Conservation (phyloP, 192 early-diverging fungal species). For the Haplosporangium gracile region DNA sequence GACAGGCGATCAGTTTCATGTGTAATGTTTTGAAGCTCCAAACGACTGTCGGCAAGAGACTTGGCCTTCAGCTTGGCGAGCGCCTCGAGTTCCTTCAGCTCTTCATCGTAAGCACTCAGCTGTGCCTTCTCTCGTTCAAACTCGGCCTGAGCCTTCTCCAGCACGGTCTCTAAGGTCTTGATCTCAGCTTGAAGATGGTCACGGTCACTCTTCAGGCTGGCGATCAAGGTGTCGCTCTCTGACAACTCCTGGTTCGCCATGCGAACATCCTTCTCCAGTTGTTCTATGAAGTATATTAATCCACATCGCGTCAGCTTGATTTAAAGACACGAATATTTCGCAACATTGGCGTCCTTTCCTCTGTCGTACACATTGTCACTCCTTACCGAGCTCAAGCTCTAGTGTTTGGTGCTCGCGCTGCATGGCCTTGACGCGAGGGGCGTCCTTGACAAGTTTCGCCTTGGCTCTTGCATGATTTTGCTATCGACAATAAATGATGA, state of each 20-base stretch:
- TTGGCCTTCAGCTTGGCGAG: constrained; percentile 75
- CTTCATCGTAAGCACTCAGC: constrained; percentile 82
- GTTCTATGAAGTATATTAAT: constrained; percentile 55
- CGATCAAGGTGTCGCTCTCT: constrained; percentile 62
- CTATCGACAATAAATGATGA: constrained; percentile 34
- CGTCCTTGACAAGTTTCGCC: constrained; percentile 68
- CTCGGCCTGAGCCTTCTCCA: constrained; percentile 66
- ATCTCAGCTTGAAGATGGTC: constrained; percentile 55
- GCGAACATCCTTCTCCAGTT: constrained; percentile 65
- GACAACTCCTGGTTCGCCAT: constrained; percentile 59
- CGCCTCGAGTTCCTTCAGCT: constrained; percentile 78
- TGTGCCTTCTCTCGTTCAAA: constrained; percentile 74
- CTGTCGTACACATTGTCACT: constrained; percentile 20
- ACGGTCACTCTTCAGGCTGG: constrained; percentile 58
- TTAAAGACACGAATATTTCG: not conserved
- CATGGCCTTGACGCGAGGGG: constrained; percentile 69
- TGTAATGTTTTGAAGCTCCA: constrained; percentile 85
- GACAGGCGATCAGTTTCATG: constrained; percentile 84
- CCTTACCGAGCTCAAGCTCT: constrained; percentile 74
- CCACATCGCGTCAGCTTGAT: not conserved
- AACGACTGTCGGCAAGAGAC: constrained; percentile 74
- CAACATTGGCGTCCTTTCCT: not conserved
- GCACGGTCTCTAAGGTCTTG: constrained; percentile 14
- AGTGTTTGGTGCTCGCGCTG: constrained; percentile 75
- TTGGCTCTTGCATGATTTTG: constrained; percentile 77